Percentiles rank a stretch among this genome's conserved stretches.
These are phyloP conservation scores for Podila minutissima DNA, from an alignment of 192 early-diverging fungal species.

Conservation along the genomic window DNA sequence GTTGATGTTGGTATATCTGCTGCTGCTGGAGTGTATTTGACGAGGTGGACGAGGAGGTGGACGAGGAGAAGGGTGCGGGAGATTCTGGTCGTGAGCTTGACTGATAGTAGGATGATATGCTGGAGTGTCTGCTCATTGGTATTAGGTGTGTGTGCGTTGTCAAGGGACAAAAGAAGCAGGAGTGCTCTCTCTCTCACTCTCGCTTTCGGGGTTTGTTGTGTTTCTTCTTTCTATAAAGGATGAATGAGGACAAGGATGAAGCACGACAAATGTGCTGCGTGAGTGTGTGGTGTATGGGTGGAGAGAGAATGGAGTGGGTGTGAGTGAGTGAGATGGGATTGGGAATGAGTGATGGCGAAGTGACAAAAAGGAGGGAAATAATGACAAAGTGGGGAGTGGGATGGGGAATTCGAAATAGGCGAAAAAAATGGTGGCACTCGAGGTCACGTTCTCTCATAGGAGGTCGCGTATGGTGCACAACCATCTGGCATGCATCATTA, in stretches of 20 bases:
- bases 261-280: too few species aligned
- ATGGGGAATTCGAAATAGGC: too few species aligned
- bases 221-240: too few species aligned
- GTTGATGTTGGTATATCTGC: neutral
- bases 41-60: conserved; percentile 14
- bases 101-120: conserved; percentile 44
- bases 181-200: neutral
- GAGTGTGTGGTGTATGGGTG: too few species aligned
- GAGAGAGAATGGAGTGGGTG: too few species aligned
- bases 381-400: neutral
- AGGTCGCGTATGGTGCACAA: too few species aligned
- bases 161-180: neutral
- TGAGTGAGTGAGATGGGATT: too few species aligned
- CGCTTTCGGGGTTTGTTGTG: too few species aligned
- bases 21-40: conserved; percentile 6
- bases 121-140: conserved; percentile 42
- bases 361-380: neutral
- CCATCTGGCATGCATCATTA: too few species aligned
- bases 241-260: too few species aligned
- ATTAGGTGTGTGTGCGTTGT: neutral
- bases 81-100: conserved; percentile 40
- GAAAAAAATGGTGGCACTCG: neutral
- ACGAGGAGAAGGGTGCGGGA: conserved; percentile 19
- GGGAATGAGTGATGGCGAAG: too few species aligned
- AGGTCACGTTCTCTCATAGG: neutral